Base-by-base conservation (phyloP, 2,329 filamentous ascomycete genomes). In the Nothophoma quercina region DNA sequence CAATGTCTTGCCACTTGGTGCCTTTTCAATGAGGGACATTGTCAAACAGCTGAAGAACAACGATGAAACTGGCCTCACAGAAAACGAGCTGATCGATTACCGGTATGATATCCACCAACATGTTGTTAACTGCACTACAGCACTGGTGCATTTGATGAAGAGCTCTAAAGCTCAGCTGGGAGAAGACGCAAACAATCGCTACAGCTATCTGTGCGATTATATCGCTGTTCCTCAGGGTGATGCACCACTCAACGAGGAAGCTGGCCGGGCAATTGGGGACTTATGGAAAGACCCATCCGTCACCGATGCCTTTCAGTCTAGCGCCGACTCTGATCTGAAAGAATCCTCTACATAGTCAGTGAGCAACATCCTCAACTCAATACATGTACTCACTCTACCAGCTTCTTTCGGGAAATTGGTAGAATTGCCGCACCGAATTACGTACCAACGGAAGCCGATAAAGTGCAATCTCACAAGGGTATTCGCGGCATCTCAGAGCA, bases 1-100 rank as follows among this genome's bases (percentile, higher is more conserved):
- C 7, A 34, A 40, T 15, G 40, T 51, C 13, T 18, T 51, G 26
- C 47, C 38, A 8, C 38, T 51, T 15, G 39, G 39, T 25, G 26
- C 29, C 4, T 43, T 36, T 12, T 15, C 39, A 15, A 38, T 44
- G 23, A 32, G 32, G 19, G 47, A 51, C 1, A 21, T 45, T 15
- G 13, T 45, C 22, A 29, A 35, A 15, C 42, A 45, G 18, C 33
- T 45, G 10, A 36, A 45, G 18, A 44, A 18, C 30, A 26, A 26
- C 21, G 10, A 34, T n/a, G 33, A 43, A 12, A 43, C 8, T 23
- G 40, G 40, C 19, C 40, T 43, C n/a, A 43, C 40, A 25, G 19
- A 43, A 19, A 13, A 22, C 5, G 40, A 43, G 40, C 40, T 43
- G 12, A 34, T 43, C 7, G 29, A 23, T 26, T 43, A 34, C 19